A percentile compares a stretch with the other conserved stretches of the same genome.
These are phyloP conservation scores for Termitomyces sp. DNA, from an alignment of 768 basidiomycete genomes.

Conservation along the genomic window DNA sequence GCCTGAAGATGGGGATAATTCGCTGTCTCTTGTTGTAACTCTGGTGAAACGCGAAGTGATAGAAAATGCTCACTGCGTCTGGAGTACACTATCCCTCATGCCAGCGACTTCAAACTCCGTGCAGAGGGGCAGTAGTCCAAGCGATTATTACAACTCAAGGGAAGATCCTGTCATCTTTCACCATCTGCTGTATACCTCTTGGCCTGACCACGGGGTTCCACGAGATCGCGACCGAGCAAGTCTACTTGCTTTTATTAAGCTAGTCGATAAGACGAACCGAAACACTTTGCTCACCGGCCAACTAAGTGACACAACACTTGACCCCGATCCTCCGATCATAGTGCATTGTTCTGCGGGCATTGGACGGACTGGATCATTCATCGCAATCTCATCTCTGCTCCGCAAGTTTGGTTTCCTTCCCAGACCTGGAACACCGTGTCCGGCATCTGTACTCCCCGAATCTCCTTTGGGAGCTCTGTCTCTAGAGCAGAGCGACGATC, in stretches of 20 bases:
- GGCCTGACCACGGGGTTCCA: slow-evolving; percentile 89
- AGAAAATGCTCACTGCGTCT: slow-evolving; percentile 55
- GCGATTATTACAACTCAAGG: slow-evolving; percentile 12
- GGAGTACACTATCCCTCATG: slow-evolving; percentile 56
- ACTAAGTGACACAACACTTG: slow-evolving; percentile 23
- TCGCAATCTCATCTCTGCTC: slow-evolving; percentile 76
- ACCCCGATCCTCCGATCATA: slow-evolving; percentile 74
- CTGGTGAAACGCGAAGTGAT: slow-evolving; percentile 44
- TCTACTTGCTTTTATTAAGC: slow-evolving; percentile 56
- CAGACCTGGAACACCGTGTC: slow-evolving; percentile 26
- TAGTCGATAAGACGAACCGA: slow-evolving; percentile 64
- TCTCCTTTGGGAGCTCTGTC: slow-evolving; percentile 63
- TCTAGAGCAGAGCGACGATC: slow-evolving; percentile 44
- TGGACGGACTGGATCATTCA: slow-evolving; percentile 85
- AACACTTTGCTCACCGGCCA: slow-evolving; percentile 30
- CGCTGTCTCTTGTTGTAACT: slow-evolving; percentile 53
- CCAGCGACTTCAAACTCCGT: slow-evolving; percentile 24
- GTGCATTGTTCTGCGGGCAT: slow-evolving; percentile 86
- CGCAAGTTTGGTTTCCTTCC: slow-evolving; percentile 51
- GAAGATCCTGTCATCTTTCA: slow-evolving; percentile 48
- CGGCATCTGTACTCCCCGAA: slow-evolving; percentile 30
- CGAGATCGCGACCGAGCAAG: slow-evolving; percentile 52
- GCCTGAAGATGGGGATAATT: slow-evolving; percentile 40
- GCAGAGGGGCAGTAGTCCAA: not conserved
- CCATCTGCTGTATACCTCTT: slow-evolving; percentile 70